These are phyloP conservation scores for Sphagnum magellanicum DNA, from an alignment of 228 moss, liverwort and hornwort species.

Conservation along the genomic window DNA sequence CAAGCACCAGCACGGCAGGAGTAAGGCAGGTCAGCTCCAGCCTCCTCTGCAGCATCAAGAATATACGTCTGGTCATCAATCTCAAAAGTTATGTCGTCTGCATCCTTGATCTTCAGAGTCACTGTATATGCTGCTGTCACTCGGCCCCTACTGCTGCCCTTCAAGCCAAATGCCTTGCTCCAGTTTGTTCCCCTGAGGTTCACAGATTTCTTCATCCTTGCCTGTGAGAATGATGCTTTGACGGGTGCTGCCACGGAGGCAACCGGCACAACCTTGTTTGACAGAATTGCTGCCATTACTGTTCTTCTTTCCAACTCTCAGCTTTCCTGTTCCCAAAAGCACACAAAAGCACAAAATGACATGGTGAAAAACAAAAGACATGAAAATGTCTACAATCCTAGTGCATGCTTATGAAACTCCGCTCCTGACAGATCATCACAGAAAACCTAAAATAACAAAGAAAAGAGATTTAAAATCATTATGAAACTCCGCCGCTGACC, in stretches of 20 bases:
- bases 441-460: too few relatives aligned
- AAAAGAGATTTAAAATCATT: too few relatives aligned
- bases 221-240: slow-evolving; percentile 5
- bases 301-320: neutral
- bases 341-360: too few relatives aligned
- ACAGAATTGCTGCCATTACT: slow-evolving; percentile 20
- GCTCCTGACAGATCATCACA: too few relatives aligned
- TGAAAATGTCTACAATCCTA: too few relatives aligned
- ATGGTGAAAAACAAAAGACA: too few relatives aligned
- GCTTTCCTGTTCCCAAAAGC: neutral
- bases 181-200: slow-evolving; percentile 12
- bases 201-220: slow-evolving; percentile 17
- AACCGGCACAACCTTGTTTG: slow-evolving; percentile 11
- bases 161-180: slow-evolving; percentile 11
- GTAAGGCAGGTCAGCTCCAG: slow-evolving; percentile 47
- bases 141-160: slow-evolving; percentile 22
- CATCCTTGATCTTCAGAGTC: slow-evolving; percentile 31
- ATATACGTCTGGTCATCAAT: slow-evolving; percentile 35
- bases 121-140: slow-evolving; percentile 22
- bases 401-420: too few relatives aligned
- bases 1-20: slow-evolving; percentile 60
- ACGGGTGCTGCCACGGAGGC: neutral
- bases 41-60: slow-evolving; percentile 48
- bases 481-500: too few relatives aligned
- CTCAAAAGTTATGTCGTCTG: slow-evolving; percentile 23